Conservation (phyloP, 495 filamentous ascomycete genomes). For the Xylaria longipes region DNA sequence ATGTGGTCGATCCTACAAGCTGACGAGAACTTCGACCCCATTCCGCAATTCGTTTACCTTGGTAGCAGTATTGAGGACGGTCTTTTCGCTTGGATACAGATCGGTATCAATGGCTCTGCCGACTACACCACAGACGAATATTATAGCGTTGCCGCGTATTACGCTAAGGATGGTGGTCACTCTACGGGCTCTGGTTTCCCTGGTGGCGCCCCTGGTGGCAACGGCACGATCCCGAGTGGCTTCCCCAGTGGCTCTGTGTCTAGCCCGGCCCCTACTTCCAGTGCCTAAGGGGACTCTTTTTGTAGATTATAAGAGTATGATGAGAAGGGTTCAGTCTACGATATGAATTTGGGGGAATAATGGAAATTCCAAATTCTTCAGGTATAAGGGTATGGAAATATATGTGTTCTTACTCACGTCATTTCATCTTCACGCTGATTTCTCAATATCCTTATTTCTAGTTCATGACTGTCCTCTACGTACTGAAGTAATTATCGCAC, state of each 20-base stretch:
- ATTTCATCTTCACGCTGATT: neutral
- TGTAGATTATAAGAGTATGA: neutral
- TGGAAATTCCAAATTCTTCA: neutral
- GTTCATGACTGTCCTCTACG: neutral
- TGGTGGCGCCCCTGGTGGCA: conserved; percentile 37
- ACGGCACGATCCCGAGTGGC: conserved; percentile 6
- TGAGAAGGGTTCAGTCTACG: neutral
- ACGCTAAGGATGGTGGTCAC: conserved; percentile 24
- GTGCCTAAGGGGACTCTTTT: neutral
- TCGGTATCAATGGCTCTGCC: conserved; percentile 51
- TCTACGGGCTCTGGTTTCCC: neutral
- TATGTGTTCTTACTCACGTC: neutral
- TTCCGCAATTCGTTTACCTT: conserved; percentile 62
- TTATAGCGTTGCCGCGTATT: conserved; percentile 27
- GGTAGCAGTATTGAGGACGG: conserved; percentile 57
- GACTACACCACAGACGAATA: conserved; percentile 38
- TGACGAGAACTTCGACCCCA: conserved; percentile 58
- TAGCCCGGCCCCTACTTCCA: conserved; percentile 6
- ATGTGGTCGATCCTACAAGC: conserved; percentile 52
- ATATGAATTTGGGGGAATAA: neutral
- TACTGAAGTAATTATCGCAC: neutral
- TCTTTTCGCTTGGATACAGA: conserved; percentile 58
- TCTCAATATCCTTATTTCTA: too few relatives aligned
- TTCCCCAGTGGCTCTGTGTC: conserved; percentile 8
- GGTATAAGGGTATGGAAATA: neutral